Percentiles rank a stretch among this genome's conserved stretches.
These are phyloP conservation scores for Afroboletus lepidellus DNA, from an alignment of 1,284 basidiomycete species.

Conservation along the genomic window DNA sequence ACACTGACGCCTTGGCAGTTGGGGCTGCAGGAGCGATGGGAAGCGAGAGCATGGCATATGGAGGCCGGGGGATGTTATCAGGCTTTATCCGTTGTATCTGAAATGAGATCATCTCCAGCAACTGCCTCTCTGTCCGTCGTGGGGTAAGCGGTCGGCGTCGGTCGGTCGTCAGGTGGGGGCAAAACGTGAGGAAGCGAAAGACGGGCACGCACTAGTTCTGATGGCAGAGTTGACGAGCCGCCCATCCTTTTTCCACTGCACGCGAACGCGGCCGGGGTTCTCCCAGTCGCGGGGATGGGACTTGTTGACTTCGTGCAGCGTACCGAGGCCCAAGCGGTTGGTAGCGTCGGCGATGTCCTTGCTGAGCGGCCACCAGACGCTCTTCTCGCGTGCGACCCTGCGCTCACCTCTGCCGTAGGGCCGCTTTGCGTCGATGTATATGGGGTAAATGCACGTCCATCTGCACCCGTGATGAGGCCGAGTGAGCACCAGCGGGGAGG, in stretches of 20 bases:
- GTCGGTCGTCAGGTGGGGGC: neutral
- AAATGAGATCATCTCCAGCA: conserved; percentile 72
- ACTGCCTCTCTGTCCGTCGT: conserved; percentile 68
- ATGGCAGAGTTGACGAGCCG: conserved; percentile 68
- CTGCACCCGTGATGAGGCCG: conserved; percentile 39
- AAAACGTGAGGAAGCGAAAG: conserved; percentile 2
- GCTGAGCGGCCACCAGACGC: conserved; percentile 93
- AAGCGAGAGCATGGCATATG: conserved; percentile 42
- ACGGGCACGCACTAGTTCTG: conserved; percentile 68
- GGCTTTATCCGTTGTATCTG: conserved; percentile 77
- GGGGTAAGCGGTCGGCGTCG: neutral
- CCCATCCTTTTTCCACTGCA: conserved; percentile 86
- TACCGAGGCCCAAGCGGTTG: conserved; percentile 70
- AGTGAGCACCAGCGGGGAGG: neutral
- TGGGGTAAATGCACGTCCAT: conserved; percentile 94
- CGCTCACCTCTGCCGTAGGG: conserved; percentile 82
- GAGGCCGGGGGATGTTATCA: conserved; percentile 66
- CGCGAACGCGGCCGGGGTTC: conserved; percentile 90
- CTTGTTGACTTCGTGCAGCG: conserved; percentile 86
- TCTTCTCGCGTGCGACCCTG: conserved; percentile 74
- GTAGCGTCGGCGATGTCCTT: conserved; percentile 89
- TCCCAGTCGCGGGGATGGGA: conserved; percentile 95
- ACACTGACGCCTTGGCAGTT: conserved; percentile 30
- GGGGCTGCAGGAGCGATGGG: conserved; percentile 20
- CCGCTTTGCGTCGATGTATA: conserved; percentile 95